Conservation (phyloP, 805 yeast genomes). For the Candida takata region DNA sequence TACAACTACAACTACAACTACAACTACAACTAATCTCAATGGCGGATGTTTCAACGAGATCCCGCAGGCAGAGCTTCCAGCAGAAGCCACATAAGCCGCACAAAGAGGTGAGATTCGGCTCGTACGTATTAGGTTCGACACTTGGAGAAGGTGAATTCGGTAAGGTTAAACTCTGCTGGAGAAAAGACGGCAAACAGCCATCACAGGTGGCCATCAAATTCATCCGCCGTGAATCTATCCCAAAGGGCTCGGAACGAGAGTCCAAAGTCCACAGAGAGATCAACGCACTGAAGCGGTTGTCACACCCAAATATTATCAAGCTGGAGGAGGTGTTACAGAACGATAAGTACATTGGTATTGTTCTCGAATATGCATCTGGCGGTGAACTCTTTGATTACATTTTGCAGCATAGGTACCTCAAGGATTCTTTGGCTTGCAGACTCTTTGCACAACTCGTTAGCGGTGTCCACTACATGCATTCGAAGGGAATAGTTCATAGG, state of each 20-base stretch:
- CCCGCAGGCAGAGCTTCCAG: slow-evolving; percentile 23
- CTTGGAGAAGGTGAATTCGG: slow-evolving; percentile 98
- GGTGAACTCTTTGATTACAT: slow-evolving; percentile 95
- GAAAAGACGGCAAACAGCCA: slow-evolving; percentile 64
- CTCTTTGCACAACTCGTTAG: slow-evolving; percentile 88
- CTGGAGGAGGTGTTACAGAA: slow-evolving; percentile 90
- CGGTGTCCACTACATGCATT: slow-evolving; percentile 84
- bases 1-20: too few relatives aligned
- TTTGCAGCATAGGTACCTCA: slow-evolving; percentile 74
- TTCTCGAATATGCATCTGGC: slow-evolving; percentile 93
- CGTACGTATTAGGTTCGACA: slow-evolving; percentile 85
- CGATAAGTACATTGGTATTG: slow-evolving; percentile 94
- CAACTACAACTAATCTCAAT: not conserved
- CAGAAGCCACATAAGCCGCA: slow-evolving; percentile 30
- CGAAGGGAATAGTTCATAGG: slow-evolving; percentile 61
- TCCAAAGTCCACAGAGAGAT: slow-evolving; percentile 89
- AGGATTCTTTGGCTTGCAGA: slow-evolving; percentile 80
- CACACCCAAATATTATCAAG: slow-evolving; percentile 90
- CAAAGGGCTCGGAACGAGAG: slow-evolving; percentile 79
- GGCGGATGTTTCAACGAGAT: slow-evolving; percentile 6
- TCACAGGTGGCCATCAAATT: slow-evolving; percentile 90
- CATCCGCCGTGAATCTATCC: slow-evolving; percentile 82
- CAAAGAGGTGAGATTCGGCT: slow-evolving; percentile 79
- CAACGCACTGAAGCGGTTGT: slow-evolving; percentile 75
- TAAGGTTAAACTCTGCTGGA: slow-evolving; percentile 94